These are phyloP conservation scores for Thalassiosira ordinaria DNA, from an alignment of 352 stramenopile species.

Conservation along the genomic window DNA sequence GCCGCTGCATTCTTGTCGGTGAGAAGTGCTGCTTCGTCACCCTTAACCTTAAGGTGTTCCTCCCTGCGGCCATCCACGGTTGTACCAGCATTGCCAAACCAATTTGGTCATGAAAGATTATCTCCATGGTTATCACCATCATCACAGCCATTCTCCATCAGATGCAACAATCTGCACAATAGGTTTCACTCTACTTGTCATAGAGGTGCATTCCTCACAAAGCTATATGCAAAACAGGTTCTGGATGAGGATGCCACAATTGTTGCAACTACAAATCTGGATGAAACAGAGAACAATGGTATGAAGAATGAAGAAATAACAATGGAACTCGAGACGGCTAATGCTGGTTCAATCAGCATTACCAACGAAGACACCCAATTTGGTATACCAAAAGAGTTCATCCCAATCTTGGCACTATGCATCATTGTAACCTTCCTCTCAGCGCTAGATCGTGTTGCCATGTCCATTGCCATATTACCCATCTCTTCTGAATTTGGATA, in stretches of 20 bases:
- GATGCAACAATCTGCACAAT: neutral
- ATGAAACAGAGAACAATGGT: too few species aligned
- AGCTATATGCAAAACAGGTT: neutral
- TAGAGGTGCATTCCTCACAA: neutral
- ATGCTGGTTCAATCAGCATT: too few species aligned
- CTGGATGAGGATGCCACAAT: neutral
- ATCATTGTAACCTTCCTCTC: slow-evolving; percentile 70
- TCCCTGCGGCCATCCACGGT: neutral
- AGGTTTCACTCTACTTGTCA: too few species aligned
- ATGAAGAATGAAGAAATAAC: neutral
- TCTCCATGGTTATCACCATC: too few species aligned
- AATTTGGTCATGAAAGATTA: slow-evolving; percentile 17
- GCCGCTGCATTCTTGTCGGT: too few species aligned
- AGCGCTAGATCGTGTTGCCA: slow-evolving; percentile 76
- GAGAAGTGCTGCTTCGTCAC: too few species aligned
- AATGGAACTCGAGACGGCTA: neutral
- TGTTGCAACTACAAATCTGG: too few species aligned
- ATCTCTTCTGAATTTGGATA: slow-evolving; percentile 69
- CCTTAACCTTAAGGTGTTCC: too few species aligned
- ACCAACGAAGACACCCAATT: too few species aligned
- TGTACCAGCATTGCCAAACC: neutral
- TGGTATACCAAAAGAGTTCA: slow-evolving; percentile 35
- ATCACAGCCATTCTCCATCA: neutral
- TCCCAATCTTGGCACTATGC: slow-evolving; percentile 63
- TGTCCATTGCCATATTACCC: slow-evolving; percentile 79